phyloP scores from a whole-genome alignment of 495 filamentous ascomycete genomes.

The Xylaria castorea region DNA sequence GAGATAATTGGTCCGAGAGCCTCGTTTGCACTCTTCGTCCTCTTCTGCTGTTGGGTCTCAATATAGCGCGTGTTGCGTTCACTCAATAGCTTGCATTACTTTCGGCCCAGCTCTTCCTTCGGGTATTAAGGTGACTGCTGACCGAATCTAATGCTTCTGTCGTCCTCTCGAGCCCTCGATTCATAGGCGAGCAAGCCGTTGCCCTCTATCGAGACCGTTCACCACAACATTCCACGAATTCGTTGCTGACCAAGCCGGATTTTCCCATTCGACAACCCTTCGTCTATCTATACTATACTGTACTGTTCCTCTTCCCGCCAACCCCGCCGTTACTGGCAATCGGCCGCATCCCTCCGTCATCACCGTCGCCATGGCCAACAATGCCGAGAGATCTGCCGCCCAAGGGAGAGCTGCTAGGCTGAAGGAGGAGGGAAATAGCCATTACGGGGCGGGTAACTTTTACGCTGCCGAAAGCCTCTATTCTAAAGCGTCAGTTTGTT shows the following conservation, averaged over 20 bases:
- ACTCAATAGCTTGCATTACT: background rate
- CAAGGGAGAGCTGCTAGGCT: conserved; percentile 33
- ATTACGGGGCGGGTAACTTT: conserved; percentile 75
- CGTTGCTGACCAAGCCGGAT: background rate
- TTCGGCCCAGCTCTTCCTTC: background rate
- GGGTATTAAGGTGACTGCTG: background rate
- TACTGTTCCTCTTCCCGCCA: background rate
- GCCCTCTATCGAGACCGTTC: background rate
- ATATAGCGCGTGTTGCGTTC: background rate
- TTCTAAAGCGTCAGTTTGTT: conserved; percentile 75
- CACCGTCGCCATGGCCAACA: conserved; percentile 26
- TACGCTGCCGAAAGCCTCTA: conserved; percentile 76
- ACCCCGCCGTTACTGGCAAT: background rate
- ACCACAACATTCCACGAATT: background rate
- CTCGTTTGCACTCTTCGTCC: conserved; percentile 2
- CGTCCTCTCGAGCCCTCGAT: background rate
- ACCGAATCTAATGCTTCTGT: background rate
- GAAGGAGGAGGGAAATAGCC: conserved; percentile 68
- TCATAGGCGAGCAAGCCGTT: background rate
- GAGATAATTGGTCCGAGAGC: background rate
- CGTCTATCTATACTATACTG: background rate
- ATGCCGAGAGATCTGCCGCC: conserved; percentile 35
- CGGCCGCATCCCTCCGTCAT: background rate
- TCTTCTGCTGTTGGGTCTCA: background rate
- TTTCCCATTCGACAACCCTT: background rate